phyloP scores from a whole-genome alignment of 2,329 filamentous ascomycete species.

The Fonsecaea erecta region DNA sequence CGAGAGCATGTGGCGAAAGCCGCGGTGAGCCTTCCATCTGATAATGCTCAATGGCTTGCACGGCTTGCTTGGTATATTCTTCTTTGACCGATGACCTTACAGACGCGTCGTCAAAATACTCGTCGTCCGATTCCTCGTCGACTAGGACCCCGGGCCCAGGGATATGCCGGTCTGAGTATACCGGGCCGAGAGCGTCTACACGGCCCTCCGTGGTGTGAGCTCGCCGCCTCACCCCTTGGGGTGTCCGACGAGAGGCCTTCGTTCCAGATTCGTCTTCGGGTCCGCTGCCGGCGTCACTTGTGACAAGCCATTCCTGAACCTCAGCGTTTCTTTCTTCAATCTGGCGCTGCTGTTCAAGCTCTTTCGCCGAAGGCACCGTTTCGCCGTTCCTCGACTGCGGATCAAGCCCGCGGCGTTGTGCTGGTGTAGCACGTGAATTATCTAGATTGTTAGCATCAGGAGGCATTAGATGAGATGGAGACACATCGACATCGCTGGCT shows the following conservation, averaged over 20 bases:
- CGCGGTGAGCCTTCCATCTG: slow-evolving; percentile 40
- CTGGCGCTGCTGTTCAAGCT: slow-evolving; percentile 54
- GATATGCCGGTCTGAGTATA: slow-evolving; percentile 47
- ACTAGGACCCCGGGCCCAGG: slow-evolving; percentile 58
- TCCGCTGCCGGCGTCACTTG: slow-evolving; percentile 53
- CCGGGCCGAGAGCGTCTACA: slow-evolving; percentile 41
- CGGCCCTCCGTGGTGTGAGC: slow-evolving; percentile 47
- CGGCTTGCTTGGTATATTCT: slow-evolving; percentile 14
- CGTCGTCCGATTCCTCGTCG: slow-evolving; percentile 48
- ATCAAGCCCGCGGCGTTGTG: slow-evolving; percentile 49
- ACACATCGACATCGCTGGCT: not conserved
- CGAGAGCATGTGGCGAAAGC: slow-evolving; percentile 36
- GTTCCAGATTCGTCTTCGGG: slow-evolving; percentile 40
- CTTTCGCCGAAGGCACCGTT: slow-evolving; percentile 56
- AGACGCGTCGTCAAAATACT: slow-evolving; percentile 41
- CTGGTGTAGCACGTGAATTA: not conserved
- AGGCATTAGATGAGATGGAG: slow-evolving; percentile 33
- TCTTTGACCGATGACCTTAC: slow-evolving; percentile 27
- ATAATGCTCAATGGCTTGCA: slow-evolving; percentile 35
- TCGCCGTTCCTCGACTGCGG: slow-evolving; percentile 52
- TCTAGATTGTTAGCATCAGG: slow-evolving; percentile 22
- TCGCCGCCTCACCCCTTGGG: slow-evolving; percentile 25
- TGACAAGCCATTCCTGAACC: slow-evolving; percentile 59
- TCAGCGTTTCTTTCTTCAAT: slow-evolving; percentile 58
- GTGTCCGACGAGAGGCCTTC: slow-evolving; percentile 18